Base-by-base conservation (phyloP, 352 stramenopile genomes). In the Pythium periplocum region DNA sequence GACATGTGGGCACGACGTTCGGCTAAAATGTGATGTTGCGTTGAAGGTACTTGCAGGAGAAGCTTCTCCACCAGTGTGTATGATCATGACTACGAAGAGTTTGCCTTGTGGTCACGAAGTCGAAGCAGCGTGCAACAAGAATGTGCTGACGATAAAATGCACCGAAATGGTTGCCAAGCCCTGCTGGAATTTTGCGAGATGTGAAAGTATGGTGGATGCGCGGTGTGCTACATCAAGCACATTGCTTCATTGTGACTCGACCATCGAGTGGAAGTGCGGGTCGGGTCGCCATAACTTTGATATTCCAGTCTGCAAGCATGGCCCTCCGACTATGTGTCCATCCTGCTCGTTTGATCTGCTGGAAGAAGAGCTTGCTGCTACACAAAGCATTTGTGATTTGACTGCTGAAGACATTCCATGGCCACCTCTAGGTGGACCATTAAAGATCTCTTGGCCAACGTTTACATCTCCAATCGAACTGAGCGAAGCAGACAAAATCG, bases 121-220 rank as follows among this genome's bases (percentile, higher is more conserved):
- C 7, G 51, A 55, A 6, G 67, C 73, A 37, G 51, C 68, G 10
- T 90, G 80, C 42, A 71, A 52, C 3, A 62, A 67, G 38, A 59
- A 81, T 1, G 48, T 74, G 17, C 32, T 58, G 3, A 68, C 32
- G 8, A 56, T 69, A 4, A 48, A 40, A 2, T 89, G 73, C 49
- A 64, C 68, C 11, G 47, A 73, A 31, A 58, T 48, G 8, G 66
- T 82, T 2, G 63, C 68, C 6, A 78, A 69, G 31, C 56, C 53
- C n/a, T 91, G 80, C 51, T 89, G 78, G 78, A 91, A 91, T 56
- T 63, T 69, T 35, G 36, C 11, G 0, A 35, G 45, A 4, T 91
- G 80, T 52, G 49, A 69, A 9, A 61, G 61, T 17, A 69, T 58
- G 3, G 58, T 87, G 12, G 43, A 50, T 4, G 59, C 64, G 1